These are phyloP conservation scores for Metarhizium humberi DNA, from an alignment of 2,329 filamentous ascomycete species.

Conservation along the genomic window DNA sequence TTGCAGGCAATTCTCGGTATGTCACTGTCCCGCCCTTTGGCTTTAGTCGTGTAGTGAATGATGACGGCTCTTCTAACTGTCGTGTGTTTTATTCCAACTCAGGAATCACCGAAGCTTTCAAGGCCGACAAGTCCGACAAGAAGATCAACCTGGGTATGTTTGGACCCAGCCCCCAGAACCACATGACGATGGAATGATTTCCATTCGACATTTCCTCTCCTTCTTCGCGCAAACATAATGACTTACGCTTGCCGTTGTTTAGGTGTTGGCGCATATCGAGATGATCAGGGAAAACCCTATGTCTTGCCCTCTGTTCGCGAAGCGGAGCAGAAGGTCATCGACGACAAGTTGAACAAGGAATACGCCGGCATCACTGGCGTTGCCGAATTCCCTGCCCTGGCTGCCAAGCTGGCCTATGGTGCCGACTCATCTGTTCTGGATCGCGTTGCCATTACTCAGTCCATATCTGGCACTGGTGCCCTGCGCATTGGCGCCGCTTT, in stretches of 20 bases:
- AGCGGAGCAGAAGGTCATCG: constrained; percentile 80
- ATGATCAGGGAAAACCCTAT: constrained; percentile 96
- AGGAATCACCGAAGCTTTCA: constrained; percentile 98
- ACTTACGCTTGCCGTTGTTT: constrained; percentile 1
- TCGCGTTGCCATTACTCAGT: constrained; percentile 87
- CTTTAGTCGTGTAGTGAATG: neutral
- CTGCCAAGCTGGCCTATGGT: constrained; percentile 85
- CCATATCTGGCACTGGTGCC: constrained; percentile 95
- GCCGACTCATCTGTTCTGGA: constrained; percentile 65
- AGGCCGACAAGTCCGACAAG: constrained; percentile 83
- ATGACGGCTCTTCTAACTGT: constrained; percentile 14
- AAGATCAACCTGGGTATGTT: constrained; percentile 91
- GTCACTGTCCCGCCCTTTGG: constrained; percentile 16
- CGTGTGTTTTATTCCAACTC: constrained; percentile 4
- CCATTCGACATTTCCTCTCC: constrained; percentile 1
- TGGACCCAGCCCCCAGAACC: neutral
- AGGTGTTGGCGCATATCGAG: constrained; percentile 96
- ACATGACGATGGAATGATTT: neutral
- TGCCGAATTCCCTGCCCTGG: constrained; percentile 85
- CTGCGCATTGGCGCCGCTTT: constrained; percentile 92
- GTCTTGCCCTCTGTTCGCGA: constrained; percentile 87
- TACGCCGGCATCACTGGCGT: constrained; percentile 97
- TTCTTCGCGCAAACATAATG: constrained; percentile 9
- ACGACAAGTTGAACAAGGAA: constrained; percentile 81
- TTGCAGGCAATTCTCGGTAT: constrained; percentile 66